Conservation (phyloP, 1,284 basidiomycete species). For the Fistulinella cinereoalba region DNA sequence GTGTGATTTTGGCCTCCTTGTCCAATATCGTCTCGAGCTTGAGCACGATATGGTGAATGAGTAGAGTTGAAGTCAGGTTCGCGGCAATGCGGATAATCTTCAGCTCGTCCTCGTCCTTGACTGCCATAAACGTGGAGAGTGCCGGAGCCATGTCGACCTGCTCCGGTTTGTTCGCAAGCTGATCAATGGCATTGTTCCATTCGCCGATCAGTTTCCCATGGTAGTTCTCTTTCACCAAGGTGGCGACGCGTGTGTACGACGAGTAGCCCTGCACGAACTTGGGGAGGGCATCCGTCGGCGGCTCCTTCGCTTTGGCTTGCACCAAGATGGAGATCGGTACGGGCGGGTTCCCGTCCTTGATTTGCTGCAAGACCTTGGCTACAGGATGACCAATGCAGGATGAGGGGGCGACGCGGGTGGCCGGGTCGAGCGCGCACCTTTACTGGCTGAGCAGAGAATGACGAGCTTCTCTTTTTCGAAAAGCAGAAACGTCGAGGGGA, state of each 20-base stretch:
- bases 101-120: conserved; percentile 93
- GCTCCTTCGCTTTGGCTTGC: conserved; percentile 73
- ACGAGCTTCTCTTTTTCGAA: conserved; percentile 75
- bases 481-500: conserved; percentile 88
- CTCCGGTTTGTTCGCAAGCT: conserved; percentile 61
- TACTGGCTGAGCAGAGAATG: conserved; percentile 86
- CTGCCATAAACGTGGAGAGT: conserved; percentile 76
- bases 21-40: conserved; percentile 92
- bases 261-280: conserved; percentile 59
- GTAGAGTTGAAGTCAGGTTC: conserved; percentile 80
- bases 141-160: conserved; percentile 76
- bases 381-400: conserved; percentile 19
- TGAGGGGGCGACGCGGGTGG: conserved; percentile 8
- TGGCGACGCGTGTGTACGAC: conserved; percentile 60
- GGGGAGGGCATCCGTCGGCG: conserved; percentile 63
- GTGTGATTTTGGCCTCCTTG: conserved; percentile 85
- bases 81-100: conserved; percentile 76
- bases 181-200: conserved; percentile 66
- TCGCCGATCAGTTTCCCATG: conserved; percentile 79
- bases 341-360: conserved; percentile 51
- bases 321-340: conserved; percentile 66
- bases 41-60: conserved; percentile 82
- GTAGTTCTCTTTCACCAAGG: conserved; percentile 74
- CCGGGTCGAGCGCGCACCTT: conserved; percentile 53
- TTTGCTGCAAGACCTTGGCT: conserved; percentile 77